A percentile compares a stretch with the other conserved stretches of the same genome.
These are phyloP conservation scores for Acrocalymma vagum DNA, from an alignment of 2,329 filamentous ascomycete species.

Conservation along the genomic window DNA sequence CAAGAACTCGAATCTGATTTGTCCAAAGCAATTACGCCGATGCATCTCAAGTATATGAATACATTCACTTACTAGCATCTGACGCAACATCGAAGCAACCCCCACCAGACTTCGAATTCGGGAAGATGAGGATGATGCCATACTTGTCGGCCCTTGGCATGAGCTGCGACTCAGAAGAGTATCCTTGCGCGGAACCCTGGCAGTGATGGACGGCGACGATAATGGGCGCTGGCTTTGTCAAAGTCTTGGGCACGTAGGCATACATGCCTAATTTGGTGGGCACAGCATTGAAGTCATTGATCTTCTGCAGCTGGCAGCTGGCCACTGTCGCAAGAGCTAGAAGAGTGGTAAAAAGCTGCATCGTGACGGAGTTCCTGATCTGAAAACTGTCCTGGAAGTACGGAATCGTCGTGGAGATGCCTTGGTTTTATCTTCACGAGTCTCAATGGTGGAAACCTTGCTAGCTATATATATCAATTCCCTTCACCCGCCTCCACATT, in stretches of 20 bases:
- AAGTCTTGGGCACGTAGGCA: conserved; percentile 55
- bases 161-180: conserved; percentile 19
- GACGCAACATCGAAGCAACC: conserved; percentile 32
- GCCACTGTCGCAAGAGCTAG: conserved; percentile 11
- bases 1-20: too few species aligned
- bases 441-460: too few species aligned
- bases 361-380: too few species aligned
- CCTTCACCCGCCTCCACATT: too few species aligned
- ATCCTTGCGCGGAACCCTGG: conserved; percentile 23
- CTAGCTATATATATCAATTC: too few species aligned
- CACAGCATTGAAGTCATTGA: conserved; percentile 54
- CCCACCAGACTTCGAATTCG: conserved; percentile 26
- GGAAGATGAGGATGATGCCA: conserved; percentile 28
- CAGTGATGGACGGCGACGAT: conserved; percentile 29
- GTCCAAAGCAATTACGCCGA: too few species aligned
- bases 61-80: conserved; percentile 15
- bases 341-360: conserved; percentile 8
- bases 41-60: background rate
- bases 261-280: conserved; percentile 60
- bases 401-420: too few species aligned
- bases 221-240: conserved; percentile 51
- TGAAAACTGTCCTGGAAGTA: too few species aligned
- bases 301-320: conserved; percentile 34
- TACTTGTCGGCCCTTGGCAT: conserved; percentile 20
- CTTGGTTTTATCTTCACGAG: too few species aligned